phyloP scores from a whole-genome alignment of 192 early-diverging fungal genomes.

The Haplosporangium gracile region DNA sequence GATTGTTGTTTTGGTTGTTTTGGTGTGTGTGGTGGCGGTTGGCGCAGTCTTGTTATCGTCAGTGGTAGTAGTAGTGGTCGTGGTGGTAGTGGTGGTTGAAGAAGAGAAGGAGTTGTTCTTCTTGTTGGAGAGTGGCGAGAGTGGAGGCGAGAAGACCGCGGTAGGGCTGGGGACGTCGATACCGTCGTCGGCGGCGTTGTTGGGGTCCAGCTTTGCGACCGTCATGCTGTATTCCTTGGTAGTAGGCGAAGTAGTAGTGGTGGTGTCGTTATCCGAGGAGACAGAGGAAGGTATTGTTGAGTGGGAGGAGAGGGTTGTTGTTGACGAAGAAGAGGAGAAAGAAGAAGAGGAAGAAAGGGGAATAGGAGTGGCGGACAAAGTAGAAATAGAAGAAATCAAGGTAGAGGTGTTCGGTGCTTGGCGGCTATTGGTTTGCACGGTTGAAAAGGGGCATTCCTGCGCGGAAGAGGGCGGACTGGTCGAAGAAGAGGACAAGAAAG shows the following conservation, averaged over 20 bases:
- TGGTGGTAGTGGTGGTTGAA: neutral
- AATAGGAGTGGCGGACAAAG: neutral
- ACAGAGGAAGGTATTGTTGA: neutral
- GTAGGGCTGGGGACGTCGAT: neutral
- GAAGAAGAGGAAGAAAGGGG: slow-evolving; percentile 16
- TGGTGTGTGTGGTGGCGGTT: slow-evolving; percentile 20
- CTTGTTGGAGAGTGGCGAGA: slow-evolving; percentile 19
- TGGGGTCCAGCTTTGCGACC: slow-evolving; percentile 33
- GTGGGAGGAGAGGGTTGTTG: slow-evolving; percentile 15
- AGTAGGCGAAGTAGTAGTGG: neutral
- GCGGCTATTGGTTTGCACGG: slow-evolving; percentile 3
- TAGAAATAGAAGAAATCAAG: neutral
- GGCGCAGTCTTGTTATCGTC: neutral
- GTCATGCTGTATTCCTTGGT: slow-evolving; percentile 23
- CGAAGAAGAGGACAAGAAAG: neutral
- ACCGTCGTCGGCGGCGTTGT: neutral
- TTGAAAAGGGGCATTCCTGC: neutral
- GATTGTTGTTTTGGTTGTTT: slow-evolving; percentile 15
- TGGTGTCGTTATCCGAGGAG: slow-evolving; percentile 5
- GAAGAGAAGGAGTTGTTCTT: neutral
- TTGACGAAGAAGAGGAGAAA: slow-evolving; percentile 1
- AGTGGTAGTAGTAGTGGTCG: slow-evolving; percentile 13
- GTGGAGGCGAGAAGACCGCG: slow-evolving; percentile 6
- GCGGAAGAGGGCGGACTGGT: neutral
- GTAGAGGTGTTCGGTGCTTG: slow-evolving; percentile 1